Evolutionary conservation across 495 filamentous ascomycete species (phyloP).

Genomic region (Diplogelasinospora grovesii): DNA sequence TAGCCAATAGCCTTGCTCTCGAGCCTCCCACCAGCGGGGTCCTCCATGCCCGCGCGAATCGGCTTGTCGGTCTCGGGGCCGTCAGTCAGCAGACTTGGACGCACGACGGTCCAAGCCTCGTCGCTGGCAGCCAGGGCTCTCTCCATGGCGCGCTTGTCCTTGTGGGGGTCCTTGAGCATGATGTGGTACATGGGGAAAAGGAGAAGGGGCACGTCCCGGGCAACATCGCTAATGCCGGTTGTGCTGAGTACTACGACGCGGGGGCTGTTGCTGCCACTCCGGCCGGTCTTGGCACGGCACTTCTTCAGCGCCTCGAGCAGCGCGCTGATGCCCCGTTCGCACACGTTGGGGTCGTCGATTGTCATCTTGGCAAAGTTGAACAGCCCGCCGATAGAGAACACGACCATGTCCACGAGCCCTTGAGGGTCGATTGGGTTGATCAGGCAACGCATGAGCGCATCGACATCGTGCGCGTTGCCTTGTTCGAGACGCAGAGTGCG

Average conservation of each 20-base stretch:
- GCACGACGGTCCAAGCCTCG: conserved; percentile 41
- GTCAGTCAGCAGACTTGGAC: conserved; percentile 24
- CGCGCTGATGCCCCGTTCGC: conserved; percentile 40
- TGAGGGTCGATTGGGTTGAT: conserved; percentile 10
- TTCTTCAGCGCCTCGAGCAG: conserved; percentile 38
- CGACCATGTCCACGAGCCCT: conserved; percentile 30
- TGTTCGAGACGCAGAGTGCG: conserved; percentile 38
- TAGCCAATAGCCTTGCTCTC: conserved; percentile 37
- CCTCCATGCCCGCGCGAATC: conserved; percentile 30
- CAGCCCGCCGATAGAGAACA: conserved; percentile 43
- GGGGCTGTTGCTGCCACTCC: conserved; percentile 22
- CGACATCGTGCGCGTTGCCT: conserved; percentile 46
- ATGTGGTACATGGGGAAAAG: conserved; percentile 46
- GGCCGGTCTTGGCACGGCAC: conserved; percentile 7
- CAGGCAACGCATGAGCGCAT: conserved; percentile 32
- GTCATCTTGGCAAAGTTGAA: conserved; percentile 21
- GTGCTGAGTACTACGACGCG: conserved; percentile 45
- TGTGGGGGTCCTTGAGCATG: conserved; percentile 44
- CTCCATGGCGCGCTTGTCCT: conserved; percentile 59
- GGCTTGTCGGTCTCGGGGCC: conserved; percentile 14
- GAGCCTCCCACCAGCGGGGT: conserved; percentile 9
- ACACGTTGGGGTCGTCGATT: conserved; percentile 51
- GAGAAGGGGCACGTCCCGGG: conserved; percentile 46
- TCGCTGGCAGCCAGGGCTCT: conserved; percentile 26
- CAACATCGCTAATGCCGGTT: conserved; percentile 42